Evolutionary conservation across 2,329 filamentous ascomycete species (phyloP).

Genomic region (Furcasterigmium furcatum): DNA sequence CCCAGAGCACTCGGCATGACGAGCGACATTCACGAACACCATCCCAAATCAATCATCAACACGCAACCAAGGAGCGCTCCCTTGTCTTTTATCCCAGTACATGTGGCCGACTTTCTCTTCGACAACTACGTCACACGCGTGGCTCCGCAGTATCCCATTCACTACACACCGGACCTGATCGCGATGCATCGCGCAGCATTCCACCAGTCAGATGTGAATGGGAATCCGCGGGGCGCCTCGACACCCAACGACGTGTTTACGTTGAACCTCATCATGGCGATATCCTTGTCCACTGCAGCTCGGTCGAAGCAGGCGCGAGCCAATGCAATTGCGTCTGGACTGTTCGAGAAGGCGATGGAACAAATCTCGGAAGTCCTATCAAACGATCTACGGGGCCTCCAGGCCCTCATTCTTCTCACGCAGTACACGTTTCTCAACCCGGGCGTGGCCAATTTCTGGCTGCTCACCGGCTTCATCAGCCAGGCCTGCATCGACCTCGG

Average conservation of each 20-base stretch:
- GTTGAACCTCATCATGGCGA: slow-evolving; percentile 3
- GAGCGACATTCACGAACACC: neutral
- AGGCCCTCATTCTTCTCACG: slow-evolving; percentile 2
- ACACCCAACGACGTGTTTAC: neutral
- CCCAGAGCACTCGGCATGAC: neutral
- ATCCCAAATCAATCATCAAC: neutral
- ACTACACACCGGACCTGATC: neutral
- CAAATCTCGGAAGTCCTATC: neutral
- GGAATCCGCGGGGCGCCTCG: neutral
- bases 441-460: neutral
- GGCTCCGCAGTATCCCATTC: neutral
- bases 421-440: slow-evolving; percentile 1
- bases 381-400: neutral
- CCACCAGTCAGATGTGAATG: neutral
- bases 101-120: slow-evolving; percentile 3
- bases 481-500: slow-evolving; percentile 3
- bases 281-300: slow-evolving; percentile 1
- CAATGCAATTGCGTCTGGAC: neutral
- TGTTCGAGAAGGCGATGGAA: slow-evolving; percentile 1
- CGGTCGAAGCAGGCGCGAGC: slow-evolving; percentile 1
- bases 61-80: neutral
- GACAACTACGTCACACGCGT: neutral
- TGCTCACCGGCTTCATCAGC: slow-evolving; percentile 1
- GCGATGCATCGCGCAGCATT: neutral
- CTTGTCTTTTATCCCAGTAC: neutral